A percentile compares a stretch with the other conserved stretches of the same genome.
Conservation (phyloP, 2,329 filamentous ascomycete species). For the Ciborinia camelliae region DNA sequence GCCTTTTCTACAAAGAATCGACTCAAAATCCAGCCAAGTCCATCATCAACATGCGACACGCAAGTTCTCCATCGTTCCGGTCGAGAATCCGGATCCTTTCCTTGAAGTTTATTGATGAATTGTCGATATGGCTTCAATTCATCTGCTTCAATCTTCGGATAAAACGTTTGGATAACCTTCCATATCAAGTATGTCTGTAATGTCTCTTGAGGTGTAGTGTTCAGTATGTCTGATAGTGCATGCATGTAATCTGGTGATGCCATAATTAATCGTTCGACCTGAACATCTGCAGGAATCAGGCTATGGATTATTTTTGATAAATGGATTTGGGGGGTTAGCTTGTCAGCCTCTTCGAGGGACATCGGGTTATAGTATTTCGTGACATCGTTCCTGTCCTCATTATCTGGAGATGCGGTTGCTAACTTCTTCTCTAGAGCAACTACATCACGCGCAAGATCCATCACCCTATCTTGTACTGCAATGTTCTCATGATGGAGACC, state of each 20-base stretch:
- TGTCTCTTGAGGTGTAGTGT: constrained; percentile 50
- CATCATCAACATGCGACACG: constrained; percentile 53
- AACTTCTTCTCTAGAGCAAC: constrained; percentile 61
- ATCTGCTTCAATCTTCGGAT: constrained; percentile 54
- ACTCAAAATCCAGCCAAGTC: constrained; percentile 65
- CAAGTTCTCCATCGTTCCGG: constrained; percentile 67
- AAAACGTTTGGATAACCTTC: constrained; percentile 57
- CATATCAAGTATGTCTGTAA: constrained; percentile 62
- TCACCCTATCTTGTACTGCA: constrained; percentile 20
- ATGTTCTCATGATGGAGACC: constrained; percentile 19
- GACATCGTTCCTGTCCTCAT: constrained; percentile 57
- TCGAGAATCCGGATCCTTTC: constrained; percentile 58
- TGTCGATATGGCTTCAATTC: constrained; percentile 56
- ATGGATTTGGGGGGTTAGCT: constrained; percentile 54
- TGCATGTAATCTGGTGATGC: constrained; percentile 58
- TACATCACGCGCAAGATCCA: constrained; percentile 40
- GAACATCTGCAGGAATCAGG: constrained; percentile 50
- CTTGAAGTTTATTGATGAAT: constrained; percentile 59
- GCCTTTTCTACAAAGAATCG: constrained; percentile 68
- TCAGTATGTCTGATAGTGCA: constrained; percentile 54
- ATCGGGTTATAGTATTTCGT: constrained; percentile 67
- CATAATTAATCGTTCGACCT: constrained; percentile 54
- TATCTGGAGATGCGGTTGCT: constrained; percentile 55
- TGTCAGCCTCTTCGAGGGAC: constrained; percentile 52
- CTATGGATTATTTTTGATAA: constrained; percentile 50